phyloP scores from a whole-genome alignment of 2,329 filamentous ascomycete species.

The Apiospora marii region DNA sequence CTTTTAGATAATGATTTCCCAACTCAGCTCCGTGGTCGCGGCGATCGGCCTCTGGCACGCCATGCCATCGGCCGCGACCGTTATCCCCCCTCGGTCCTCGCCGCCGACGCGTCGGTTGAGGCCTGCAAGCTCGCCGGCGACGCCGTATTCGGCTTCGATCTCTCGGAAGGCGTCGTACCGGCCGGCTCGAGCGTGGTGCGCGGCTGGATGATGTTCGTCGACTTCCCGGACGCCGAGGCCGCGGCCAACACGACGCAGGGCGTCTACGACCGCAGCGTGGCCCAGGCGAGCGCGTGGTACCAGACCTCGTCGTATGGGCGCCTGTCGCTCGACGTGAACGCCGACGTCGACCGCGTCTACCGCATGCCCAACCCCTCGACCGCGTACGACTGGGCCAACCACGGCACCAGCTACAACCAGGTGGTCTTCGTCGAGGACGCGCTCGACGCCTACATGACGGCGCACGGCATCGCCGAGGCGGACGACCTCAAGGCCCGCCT shows the following conservation, averaged over 20 bases:
- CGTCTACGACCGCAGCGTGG: background rate
- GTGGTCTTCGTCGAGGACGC: conserved; percentile 41
- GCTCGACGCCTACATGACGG: conserved; percentile 27
- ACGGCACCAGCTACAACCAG: conserved; percentile 35
- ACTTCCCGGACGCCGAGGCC: background rate
- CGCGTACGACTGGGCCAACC: conserved; percentile 28
- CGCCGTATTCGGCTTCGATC: background rate
- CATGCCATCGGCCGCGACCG: background rate
- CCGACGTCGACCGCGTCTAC: background rate
- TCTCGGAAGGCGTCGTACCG: background rate
- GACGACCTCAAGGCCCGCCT: background rate
- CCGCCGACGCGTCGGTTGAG: background rate
- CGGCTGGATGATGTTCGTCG: conserved; percentile 12
- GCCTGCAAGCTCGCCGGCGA: background rate
- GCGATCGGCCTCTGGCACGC: background rate
- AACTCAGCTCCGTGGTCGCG: background rate
- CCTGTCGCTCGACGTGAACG: background rate
- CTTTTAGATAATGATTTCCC: background rate
- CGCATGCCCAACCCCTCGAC: background rate
- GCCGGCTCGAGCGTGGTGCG: background rate
- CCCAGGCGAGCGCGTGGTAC: background rate
- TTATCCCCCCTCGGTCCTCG: background rate
- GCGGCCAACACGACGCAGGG: background rate
- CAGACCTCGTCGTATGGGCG: background rate
- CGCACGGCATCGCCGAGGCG: background rate